Evolutionary conservation across 2,329 filamentous ascomycete species (phyloP), one percentile per base, ranked within the genome.

Genomic region (Achaetomium macrosporum): DNA sequence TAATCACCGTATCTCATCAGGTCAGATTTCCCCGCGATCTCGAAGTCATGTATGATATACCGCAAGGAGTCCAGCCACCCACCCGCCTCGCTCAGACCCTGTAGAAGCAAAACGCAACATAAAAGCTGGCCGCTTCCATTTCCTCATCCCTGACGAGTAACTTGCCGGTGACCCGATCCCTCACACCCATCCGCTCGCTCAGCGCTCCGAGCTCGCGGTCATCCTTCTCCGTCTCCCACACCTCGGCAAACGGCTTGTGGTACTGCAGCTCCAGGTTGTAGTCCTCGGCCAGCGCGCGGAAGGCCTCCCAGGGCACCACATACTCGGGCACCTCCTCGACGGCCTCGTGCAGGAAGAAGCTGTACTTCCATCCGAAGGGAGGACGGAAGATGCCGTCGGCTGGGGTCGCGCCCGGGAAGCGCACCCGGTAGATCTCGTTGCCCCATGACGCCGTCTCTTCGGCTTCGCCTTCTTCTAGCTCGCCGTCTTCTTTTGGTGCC

Each of bases 351-450:
- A 99, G 83, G 69, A 90, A 95, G 75, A 96, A 99, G 66, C 84
- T 95, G 73, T 99, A 99, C 70, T 93, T 96, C 91, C 93, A 97
- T 46, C 92, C 93, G 66, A 90, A 97, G 0, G 93, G 90, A 5
- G 93, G 93, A 5, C 93, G 84, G 73, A 99, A 99, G 31, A 93
- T 78, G 49, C 93, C 93, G 66, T 96, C 90, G 17, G 83, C 77
- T 5, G 91, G 90, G 0, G 89, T 90, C 65, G 85, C 79, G 19
- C 86, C 86, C 0, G 90, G 88, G 65, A 99, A 97, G 45, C 87
- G 84, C 48, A 99, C 90, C 17, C 84, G 83, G 70, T 97, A 99
- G 66, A 97, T 90, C 57, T 82, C 83, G 68, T 99, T 99, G 53
- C 93, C 92, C 88, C 91, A 99, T 67, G 90, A 83, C 5, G 88